Percentiles rank a stretch among this genome's conserved stretches.
phyloP scores from a whole-genome alignment of 73 alveolate species.

The Paramecium pentaurelia region DNA sequence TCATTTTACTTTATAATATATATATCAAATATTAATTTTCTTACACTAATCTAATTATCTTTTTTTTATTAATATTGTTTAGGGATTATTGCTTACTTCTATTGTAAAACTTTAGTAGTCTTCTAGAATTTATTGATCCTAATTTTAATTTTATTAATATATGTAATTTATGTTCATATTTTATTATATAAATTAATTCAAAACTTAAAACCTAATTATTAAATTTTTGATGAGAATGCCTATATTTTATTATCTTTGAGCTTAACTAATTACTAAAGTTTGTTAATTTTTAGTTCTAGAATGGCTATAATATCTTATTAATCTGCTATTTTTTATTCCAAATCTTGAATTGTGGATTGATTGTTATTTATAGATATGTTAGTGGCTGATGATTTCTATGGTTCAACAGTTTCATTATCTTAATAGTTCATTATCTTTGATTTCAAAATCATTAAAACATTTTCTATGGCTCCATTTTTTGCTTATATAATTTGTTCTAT shows the following conservation, averaged over 20 bases:
- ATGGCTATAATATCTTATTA: constrained; percentile 60
- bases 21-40: too few species aligned
- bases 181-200: background rate
- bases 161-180: background rate
- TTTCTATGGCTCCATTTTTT: constrained; percentile 87
- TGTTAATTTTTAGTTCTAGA: constrained; percentile 51
- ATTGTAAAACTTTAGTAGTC: background rate
- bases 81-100: background rate
- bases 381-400: background rate
- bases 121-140: background rate
- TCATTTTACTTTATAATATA: too few species aligned
- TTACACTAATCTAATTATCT: too few species aligned
- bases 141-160: background rate
- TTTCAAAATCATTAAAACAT: constrained; percentile 70
- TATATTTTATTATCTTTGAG: constrained; percentile 60
- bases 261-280: constrained; percentile 52
- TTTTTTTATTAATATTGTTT: background rate
- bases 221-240: constrained; percentile 28
- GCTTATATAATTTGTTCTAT: constrained; percentile 78
- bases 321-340: background rate
- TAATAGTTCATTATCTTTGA: constrained; percentile 57
- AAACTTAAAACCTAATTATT: constrained; percentile 22
- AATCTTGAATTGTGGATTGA: background rate
- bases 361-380: background rate
- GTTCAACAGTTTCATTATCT: background rate